Evolutionary conservation across 495 filamentous ascomycete species (phyloP), one percentile per base, ranked within the genome.

Genomic region (Penicillium salamii): DNA sequence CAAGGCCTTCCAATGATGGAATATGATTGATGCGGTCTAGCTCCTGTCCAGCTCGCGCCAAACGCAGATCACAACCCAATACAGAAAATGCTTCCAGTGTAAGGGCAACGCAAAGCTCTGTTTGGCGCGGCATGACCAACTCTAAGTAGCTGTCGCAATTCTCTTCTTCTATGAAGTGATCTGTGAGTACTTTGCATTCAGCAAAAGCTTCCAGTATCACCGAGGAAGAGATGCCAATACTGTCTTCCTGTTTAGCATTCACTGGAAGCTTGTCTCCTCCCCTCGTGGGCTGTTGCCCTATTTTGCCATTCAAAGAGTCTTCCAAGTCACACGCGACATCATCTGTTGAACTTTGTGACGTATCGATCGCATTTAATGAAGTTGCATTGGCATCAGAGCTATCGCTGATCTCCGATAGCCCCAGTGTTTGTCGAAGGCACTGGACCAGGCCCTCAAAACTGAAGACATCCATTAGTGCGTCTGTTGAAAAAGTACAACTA

Each of bases 401-500:
- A 12, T 7, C 29, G 11, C 29, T 32, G 5, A 32, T 7, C 8
- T 11, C 29, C 12, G 29, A 32, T 12, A 32, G 11, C 12, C 29
- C 29, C 29, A 32, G 29, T 32, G 12, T 32, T 32, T 32, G 29
- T 12, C 29, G 29, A 3, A 32, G 5, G 12, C 29, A 32, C 29
- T 32, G 29, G 29, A 32, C 29, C 26, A 42, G 21, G 13, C 21
- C 23, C 17, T 19, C 17, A n/a, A 53, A 21, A 18, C 42, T 45
- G 21, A 36, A 58, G 1, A 68, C 53, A 15, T 67, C 60, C 34
- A 68, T 55, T 18, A 69, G 53, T 17, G 49, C 53, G 8, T 59
- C 42, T 23, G 54, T 38, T 1, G 29, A 32, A 3, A 76, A 42
- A 1, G 56, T 59, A 40, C 46, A 46, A 36, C 72, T 68, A 52